phyloP scores from a whole-genome alignment of 108 stramenopile species.

The Conticribra guillardii region DNA sequence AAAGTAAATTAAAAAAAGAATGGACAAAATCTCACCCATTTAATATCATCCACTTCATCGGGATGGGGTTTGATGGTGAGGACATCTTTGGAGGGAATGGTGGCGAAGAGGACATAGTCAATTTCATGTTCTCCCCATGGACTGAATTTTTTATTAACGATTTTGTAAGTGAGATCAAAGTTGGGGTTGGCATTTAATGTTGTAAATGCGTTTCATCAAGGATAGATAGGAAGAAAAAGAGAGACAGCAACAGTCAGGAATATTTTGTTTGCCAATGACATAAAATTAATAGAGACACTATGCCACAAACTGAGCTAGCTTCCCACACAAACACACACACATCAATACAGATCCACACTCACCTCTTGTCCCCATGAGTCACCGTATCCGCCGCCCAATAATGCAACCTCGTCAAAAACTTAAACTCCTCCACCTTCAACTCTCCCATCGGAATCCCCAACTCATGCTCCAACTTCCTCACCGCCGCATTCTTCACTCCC shows the following conservation, averaged over 20 bases:
- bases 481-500: conserved; percentile 95
- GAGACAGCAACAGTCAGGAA: too few species aligned
- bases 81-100: conserved; percentile 59
- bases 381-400: conserved; percentile 96
- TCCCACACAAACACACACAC: too few species aligned
- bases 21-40: conserved; percentile 53
- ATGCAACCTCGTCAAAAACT: conserved; percentile 97
- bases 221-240: neutral
- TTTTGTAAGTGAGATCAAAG: neutral
- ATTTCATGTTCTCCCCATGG: conserved; percentile 99
- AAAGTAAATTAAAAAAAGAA: conserved; percentile 12
- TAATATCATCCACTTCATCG: conserved; percentile 89
- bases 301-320: too few species aligned
- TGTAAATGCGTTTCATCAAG: conserved; percentile 22
- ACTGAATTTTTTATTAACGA: conserved; percentile 19
- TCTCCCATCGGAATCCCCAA: conserved; percentile 84
- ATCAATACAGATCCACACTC: too few species aligned
- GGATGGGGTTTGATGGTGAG: conserved; percentile 82
- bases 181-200: neutral
- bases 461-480: conserved; percentile 97
- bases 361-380: conserved; percentile 84
- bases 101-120: conserved; percentile 94
- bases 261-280: too few species aligned
- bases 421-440: conserved; percentile 78
- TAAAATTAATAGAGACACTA: too few species aligned